These are phyloP conservation scores for Quercus tomentella DNA, from an alignment of 331 rosid genomes.

Conservation along the genomic window DNA sequence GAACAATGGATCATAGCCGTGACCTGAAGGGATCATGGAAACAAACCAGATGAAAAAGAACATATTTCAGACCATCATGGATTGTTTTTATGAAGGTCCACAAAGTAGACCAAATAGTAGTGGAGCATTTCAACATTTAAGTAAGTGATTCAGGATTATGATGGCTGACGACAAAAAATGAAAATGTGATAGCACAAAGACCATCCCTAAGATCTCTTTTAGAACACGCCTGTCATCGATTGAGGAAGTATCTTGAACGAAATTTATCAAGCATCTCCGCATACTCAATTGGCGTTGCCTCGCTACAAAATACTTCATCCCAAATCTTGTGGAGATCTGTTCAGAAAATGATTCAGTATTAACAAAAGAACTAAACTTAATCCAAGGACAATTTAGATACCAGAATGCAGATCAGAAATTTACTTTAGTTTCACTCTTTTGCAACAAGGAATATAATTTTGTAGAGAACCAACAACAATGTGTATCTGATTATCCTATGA, in stretches of 20 bases:
- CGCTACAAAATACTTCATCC: constrained; percentile 68
- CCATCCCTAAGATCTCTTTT: background rate
- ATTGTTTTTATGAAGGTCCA: background rate
- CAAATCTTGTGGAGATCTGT: constrained; percentile 73
- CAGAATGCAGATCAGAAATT: too few relatives aligned
- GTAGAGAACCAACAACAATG: background rate
- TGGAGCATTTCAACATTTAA: background rate
- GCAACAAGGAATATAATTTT: background rate
- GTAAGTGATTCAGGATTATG: background rate
- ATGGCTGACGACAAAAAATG: background rate
- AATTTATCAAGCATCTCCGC: constrained; percentile 65
- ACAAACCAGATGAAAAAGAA: background rate
- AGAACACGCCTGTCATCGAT: constrained; percentile 19
- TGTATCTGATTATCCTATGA: too few relatives aligned
- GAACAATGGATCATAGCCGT: background rate
- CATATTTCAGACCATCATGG: background rate
- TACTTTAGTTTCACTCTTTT: too few relatives aligned
- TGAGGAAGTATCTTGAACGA: constrained; percentile 52
- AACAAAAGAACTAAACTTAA: background rate
- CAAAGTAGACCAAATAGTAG: background rate
- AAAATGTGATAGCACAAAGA: background rate
- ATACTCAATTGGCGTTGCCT: constrained; percentile 68
- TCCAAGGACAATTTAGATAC: background rate
- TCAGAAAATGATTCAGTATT: constrained; percentile 13
- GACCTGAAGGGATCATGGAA: background rate